Evolutionary conservation across 2,329 filamentous ascomycete genomes (phyloP).

Genomic region (Aureobasidium sp.): DNA sequence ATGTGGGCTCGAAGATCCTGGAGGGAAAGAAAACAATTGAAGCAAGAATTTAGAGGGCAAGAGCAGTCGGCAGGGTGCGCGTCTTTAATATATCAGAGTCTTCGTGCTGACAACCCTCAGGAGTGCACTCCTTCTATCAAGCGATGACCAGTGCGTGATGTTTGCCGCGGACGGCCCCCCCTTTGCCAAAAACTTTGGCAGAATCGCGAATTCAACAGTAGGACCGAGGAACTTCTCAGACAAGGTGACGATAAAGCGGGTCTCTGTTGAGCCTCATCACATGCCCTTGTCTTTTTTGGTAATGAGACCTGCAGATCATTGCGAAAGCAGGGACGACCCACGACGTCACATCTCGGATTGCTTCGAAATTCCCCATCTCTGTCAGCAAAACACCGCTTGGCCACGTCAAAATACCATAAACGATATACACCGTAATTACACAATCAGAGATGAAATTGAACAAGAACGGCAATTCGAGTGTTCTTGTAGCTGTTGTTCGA

Average conservation of each 20-base stretch:
- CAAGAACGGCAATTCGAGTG: neutral
- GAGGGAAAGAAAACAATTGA: neutral
- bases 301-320: neutral
- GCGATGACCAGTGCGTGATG: neutral
- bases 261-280: slow-evolving; percentile 6
- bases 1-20: neutral
- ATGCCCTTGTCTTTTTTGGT: neutral
- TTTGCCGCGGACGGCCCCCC: neutral
- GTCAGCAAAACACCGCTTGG: neutral
- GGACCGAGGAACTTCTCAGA: slow-evolving; percentile 4
- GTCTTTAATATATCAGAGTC: neutral
- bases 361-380: neutral
- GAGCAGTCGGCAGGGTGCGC: neutral
- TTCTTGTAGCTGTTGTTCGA: no score
- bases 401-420: neutral
- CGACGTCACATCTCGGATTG: slow-evolving; percentile 2
- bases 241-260: slow-evolving; percentile 7
- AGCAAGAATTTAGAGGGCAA: neutral
- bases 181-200: neutral
- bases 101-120: neutral
- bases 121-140: neutral
- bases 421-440: neutral
- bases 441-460: neutral
- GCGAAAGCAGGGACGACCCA: neutral
- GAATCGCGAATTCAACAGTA: slow-evolving; percentile 4